Evolutionary conservation across 1,284 basidiomycete genomes (phyloP).

Genomic region (Wallemia mellicola): DNA sequence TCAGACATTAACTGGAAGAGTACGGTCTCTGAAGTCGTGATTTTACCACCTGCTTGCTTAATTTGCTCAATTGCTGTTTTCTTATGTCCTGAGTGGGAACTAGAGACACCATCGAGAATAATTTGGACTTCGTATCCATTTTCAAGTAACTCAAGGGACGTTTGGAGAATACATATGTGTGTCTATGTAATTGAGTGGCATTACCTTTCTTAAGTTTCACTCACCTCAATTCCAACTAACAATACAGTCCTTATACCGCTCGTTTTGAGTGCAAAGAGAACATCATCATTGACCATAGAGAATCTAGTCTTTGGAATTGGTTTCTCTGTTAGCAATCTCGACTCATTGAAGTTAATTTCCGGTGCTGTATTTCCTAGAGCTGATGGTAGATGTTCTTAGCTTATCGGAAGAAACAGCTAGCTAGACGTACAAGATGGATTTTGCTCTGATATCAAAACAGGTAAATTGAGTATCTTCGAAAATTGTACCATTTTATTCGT

Average conservation of each 20-base stretch:
- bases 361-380: conserved; percentile 40
- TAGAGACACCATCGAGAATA: conserved; percentile 56
- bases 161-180: conserved; percentile 68
- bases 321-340: conserved; percentile 28
- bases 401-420: not conserved
- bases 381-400: conserved; percentile 11
- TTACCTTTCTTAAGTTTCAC: conserved; percentile 6
- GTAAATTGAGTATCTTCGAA: conserved; percentile 41
- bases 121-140: conserved; percentile 31
- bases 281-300: conserved; percentile 46
- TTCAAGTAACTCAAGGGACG: conserved; percentile 31
- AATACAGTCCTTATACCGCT: conserved; percentile 29
- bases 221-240: conserved; percentile 56
- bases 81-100: conserved; percentile 27
- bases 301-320: conserved; percentile 43
- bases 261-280: conserved; percentile 23
- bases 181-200: conserved; percentile 19
- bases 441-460: conserved; percentile 53
- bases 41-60: conserved; percentile 37
- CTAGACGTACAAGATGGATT: conserved; percentile 20
- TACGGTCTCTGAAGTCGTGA: conserved; percentile 53
- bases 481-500: conserved; percentile 42
- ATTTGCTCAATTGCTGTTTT: conserved; percentile 19
- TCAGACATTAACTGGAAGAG: conserved; percentile 52
- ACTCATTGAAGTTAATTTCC: conserved; percentile 27